Evolutionary conservation across 2,329 filamentous ascomycete genomes (phyloP).

Genomic region (Furcasterigmium sp.): DNA sequence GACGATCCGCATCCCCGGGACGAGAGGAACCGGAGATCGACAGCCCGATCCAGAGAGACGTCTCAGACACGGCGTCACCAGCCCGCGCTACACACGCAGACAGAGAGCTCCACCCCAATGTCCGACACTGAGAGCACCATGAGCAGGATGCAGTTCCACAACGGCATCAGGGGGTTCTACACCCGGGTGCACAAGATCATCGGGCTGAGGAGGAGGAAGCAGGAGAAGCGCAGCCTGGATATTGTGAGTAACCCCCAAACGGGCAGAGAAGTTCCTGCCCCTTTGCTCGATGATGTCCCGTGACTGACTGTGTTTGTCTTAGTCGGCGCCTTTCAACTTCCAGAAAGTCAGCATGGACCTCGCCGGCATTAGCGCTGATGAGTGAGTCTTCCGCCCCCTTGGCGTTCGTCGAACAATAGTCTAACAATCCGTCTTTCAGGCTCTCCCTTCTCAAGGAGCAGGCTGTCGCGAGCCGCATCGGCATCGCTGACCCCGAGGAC

Average conservation of each 20-base stretch:
- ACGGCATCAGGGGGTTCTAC: slow-evolving; percentile 37
- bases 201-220: slow-evolving; percentile 32
- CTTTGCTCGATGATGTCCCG: no score
- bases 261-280: no score
- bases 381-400: slow-evolving; percentile 41
- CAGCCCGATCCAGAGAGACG: no score
- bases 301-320: slow-evolving; percentile 15
- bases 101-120: no score
- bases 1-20: not conserved
- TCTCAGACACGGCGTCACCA: not conserved
- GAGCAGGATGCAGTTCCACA: slow-evolving; percentile 23
- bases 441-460: slow-evolving; percentile 46
- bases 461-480: slow-evolving; percentile 42
- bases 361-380: slow-evolving; percentile 52
- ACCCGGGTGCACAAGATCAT: slow-evolving; percentile 39
- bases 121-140: slow-evolving; percentile 1
- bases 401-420: slow-evolving; percentile 1
- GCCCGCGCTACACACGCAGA: no score
- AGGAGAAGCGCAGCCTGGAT: slow-evolving; percentile 34
- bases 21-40: not conserved
- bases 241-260: no score
- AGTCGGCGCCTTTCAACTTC: slow-evolving; percentile 57
- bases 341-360: slow-evolving; percentile 47
- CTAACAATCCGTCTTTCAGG: slow-evolving; percentile 21
- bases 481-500: slow-evolving; percentile 29